phyloP scores from a whole-genome alignment of 208 protist genomes.

The Wallacemonas collosoma region DNA sequence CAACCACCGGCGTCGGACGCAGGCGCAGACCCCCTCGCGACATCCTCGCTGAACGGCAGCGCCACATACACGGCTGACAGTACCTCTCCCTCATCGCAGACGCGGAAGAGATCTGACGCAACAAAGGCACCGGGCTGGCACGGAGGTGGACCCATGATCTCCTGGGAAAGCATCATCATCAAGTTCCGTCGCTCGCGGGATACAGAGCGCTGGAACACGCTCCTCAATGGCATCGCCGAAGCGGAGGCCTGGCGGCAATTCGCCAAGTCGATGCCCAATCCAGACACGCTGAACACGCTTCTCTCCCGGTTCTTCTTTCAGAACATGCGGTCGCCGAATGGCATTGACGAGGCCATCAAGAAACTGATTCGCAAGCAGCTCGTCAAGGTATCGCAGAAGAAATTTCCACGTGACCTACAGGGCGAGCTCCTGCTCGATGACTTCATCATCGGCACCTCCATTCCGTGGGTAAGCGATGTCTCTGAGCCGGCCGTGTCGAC shows the following conservation, averaged over 20 bases:
- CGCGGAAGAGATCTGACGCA: too few relatives aligned
- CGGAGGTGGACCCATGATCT: constrained; percentile 18
- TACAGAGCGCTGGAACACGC: constrained; percentile 65
- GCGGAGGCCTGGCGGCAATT: constrained; percentile 64
- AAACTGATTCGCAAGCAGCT: constrained; percentile 68
- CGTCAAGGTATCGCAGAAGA: constrained; percentile 49
- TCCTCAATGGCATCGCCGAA: constrained; percentile 53
- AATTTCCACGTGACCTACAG: constrained; percentile 77
- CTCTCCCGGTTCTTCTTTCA: constrained; percentile 79
- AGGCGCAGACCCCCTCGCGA: too few relatives aligned
- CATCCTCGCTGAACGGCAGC: background rate
- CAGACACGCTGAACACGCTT: constrained; percentile 73
- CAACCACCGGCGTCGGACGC: background rate
- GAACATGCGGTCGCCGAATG: constrained; percentile 56
- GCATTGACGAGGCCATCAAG: constrained; percentile 46
- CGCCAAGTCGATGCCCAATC: constrained; percentile 57
- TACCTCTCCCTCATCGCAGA: background rate
- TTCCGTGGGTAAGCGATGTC: constrained; percentile 77
- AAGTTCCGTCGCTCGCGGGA: constrained; percentile 68
- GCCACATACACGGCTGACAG: background rate
- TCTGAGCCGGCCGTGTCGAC: constrained; percentile 54
- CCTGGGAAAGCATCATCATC: constrained; percentile 51
- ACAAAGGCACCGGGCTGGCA: background rate
- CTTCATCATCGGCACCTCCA: constrained; percentile 63
- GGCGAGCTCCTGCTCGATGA: constrained; percentile 80